A percentile compares a stretch with the other conserved stretches of the same genome.
Conservation (phyloP, 1,139 yeast genomes). For the Candida pseudoviswanathii region DNA sequence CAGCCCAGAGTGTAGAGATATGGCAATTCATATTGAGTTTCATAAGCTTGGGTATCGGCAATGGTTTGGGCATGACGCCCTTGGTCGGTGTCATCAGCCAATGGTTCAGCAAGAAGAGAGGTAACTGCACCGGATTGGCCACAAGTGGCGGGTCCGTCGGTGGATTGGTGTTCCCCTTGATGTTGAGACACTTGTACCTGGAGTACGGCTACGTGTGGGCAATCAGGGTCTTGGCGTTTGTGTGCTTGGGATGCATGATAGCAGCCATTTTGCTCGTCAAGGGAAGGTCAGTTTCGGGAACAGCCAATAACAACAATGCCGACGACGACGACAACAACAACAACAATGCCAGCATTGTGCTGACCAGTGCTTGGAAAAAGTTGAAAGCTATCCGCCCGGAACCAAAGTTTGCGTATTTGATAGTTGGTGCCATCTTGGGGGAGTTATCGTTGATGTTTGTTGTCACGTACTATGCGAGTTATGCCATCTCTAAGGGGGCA, state of each 20-base stretch:
- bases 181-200: conserved; percentile 53
- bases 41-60: conserved; percentile 55
- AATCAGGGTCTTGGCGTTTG: conserved; percentile 54
- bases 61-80: conserved; percentile 59
- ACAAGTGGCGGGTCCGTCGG: conserved; percentile 68
- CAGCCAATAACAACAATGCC: conserved; percentile 17
- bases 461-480: conserved; percentile 46
- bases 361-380: conserved; percentile 6
- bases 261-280: conserved; percentile 44
- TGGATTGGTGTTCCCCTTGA: conserved; percentile 61
- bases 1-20: conserved; percentile 50
- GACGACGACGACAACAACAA: conserved; percentile 6
- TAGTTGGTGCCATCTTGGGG: conserved; percentile 46
- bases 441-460: conserved; percentile 60
- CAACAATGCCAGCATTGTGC: not conserved
- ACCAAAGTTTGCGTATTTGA: conserved; percentile 24
- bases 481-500: conserved; percentile 44
- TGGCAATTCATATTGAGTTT: conserved; percentile 60
- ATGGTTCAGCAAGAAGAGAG: conserved; percentile 56
- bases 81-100: conserved; percentile 62
- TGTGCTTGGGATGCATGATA: conserved; percentile 44
- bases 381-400: conserved; percentile 17
- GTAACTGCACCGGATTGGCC: conserved; percentile 57
- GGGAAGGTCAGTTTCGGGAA: conserved; percentile 35
- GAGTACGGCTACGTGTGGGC: conserved; percentile 65